Percentiles rank a stretch among this genome's conserved stretches.
Evolutionary conservation across 345 rosid genomes (phyloP).

Genomic region (Ceriops tagal): DNA sequence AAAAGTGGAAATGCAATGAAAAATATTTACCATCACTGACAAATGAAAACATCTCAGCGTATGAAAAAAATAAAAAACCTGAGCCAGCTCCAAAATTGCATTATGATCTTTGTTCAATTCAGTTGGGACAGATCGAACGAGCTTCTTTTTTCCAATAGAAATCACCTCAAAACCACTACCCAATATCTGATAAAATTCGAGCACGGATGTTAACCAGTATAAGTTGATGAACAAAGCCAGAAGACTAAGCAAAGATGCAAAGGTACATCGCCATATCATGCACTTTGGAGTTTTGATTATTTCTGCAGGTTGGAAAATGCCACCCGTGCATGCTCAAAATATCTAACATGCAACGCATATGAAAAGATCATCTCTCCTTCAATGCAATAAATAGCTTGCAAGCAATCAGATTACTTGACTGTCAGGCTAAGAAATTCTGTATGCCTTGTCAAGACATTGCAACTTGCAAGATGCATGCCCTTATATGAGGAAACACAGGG

Average conservation of each 20-base stretch:
- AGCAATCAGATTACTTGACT: too few relatives aligned
- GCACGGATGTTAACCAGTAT: neutral
- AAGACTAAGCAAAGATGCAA: neutral
- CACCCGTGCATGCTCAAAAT: neutral
- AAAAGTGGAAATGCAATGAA: conserved; percentile 7
- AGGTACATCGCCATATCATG: neutral
- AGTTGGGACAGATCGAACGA: conserved; percentile 86
- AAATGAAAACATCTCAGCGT: neutral
- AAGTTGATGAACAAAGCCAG: neutral
- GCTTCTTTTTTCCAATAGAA: conserved; percentile 79
- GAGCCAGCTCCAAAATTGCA: conserved; percentile 81
- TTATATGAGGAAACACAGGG: too few relatives aligned
- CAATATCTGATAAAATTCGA: conserved; percentile 40
- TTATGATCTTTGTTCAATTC: conserved; percentile 95
- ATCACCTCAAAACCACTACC: conserved; percentile 95
- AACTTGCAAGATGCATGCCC: too few relatives aligned
- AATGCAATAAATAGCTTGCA: too few relatives aligned
- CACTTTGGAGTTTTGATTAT: too few relatives aligned
- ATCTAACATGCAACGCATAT: too few relatives aligned
- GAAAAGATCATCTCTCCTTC: too few relatives aligned
- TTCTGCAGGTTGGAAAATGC: neutral
- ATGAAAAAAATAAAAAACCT: conserved; percentile 35
- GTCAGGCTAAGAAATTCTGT: too few relatives aligned
- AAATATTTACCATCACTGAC: conserved; percentile 1
- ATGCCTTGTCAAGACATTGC: too few relatives aligned